Evolutionary conservation across 2,329 filamentous ascomycete genomes (phyloP).

Genomic region (Penicillium sp.): DNA sequence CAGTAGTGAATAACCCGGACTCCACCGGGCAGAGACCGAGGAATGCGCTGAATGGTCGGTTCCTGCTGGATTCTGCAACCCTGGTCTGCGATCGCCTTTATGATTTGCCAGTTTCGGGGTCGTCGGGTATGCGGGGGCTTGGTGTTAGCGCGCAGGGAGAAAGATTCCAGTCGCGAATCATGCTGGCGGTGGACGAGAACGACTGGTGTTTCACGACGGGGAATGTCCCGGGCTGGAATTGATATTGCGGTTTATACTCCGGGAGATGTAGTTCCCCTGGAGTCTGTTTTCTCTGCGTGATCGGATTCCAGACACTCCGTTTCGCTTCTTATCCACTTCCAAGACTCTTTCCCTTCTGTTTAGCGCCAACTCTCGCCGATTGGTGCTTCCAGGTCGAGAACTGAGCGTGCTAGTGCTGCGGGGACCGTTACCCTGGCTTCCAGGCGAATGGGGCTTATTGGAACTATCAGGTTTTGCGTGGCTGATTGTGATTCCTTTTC

Average conservation of each 20-base stretch:
- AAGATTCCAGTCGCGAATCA: slow-evolving; percentile 7
- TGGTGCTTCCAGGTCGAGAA: background rate
- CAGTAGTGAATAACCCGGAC: background rate
- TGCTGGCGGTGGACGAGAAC: background rate
- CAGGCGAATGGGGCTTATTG: background rate
- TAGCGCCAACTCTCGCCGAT: background rate
- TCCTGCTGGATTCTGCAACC: slow-evolving; percentile 14
- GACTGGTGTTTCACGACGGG: background rate
- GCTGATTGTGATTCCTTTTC: background rate
- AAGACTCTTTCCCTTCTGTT: slow-evolving; percentile 4
- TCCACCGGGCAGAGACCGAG: background rate
- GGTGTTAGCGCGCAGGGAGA: slow-evolving; percentile 10
- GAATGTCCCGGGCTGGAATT: too few species aligned
- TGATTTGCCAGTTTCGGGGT: slow-evolving; percentile 4
- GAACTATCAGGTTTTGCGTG: slow-evolving; percentile 4
- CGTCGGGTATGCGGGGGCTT: slow-evolving; percentile 12
- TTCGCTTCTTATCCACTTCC: slow-evolving; percentile 7
- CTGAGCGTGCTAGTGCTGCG: slow-evolving; percentile 16
- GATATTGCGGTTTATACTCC: too few species aligned
- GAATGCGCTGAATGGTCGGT: slow-evolving; percentile 11
- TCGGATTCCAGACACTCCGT: background rate
- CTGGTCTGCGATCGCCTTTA: slow-evolving; percentile 15
- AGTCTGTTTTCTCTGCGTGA: background rate
- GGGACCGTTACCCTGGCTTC: slow-evolving; percentile 15
- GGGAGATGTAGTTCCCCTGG: too few species aligned